Evolutionary conservation across 129 eudicot species (phyloP).

Genomic region (Ambrosia trifida): DNA sequence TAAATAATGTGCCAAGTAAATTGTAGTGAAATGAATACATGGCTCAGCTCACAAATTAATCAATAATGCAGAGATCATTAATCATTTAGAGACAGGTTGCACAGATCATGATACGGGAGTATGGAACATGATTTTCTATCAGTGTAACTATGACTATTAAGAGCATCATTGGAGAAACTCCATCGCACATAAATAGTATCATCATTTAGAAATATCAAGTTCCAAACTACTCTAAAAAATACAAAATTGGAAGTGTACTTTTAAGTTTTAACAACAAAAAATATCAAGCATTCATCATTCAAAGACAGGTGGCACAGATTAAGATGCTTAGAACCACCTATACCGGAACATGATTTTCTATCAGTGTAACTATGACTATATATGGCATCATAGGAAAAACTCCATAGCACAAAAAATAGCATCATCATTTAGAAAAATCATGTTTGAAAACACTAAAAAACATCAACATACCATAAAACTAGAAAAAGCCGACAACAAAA

Average conservation of each 20-base stretch:
- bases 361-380: constrained; percentile 66
- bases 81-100: constrained; percentile 32
- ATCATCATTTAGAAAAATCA: constrained; percentile 51
- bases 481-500: background rate
- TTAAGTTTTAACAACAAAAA: background rate
- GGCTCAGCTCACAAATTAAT: background rate
- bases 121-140: constrained; percentile 44
- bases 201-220: constrained; percentile 44
- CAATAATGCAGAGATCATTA: constrained; percentile 20
- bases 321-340: background rate
- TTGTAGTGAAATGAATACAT: background rate
- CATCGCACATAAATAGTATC: constrained; percentile 42
- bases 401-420: constrained; percentile 40
- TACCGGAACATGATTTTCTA: constrained; percentile 35
- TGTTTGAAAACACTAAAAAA: background rate
- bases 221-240: background rate
- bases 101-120: background rate
- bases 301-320: constrained; percentile 4
- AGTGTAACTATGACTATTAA: constrained; percentile 61
- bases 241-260: background rate
- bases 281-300: constrained; percentile 41
- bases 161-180: constrained; percentile 55
- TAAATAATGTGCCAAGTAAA: background rate
- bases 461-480: background rate
- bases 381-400: constrained; percentile 52